phyloP scores from a whole-genome alignment of 768 basidiomycete genomes.

The Rhizopogon vinicolor region DNA sequence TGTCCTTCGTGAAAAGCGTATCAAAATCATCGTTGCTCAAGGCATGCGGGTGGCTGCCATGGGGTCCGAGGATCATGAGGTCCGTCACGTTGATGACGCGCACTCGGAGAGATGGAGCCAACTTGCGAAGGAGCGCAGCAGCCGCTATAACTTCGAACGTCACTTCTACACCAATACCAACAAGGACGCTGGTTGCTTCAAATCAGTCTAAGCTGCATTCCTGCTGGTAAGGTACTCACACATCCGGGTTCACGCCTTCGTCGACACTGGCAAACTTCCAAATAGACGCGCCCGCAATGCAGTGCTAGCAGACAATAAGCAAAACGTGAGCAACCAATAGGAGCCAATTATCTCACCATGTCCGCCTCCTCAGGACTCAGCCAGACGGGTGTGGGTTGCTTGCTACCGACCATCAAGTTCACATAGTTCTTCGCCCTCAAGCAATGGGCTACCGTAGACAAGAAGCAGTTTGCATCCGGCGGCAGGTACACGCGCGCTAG shows the following conservation, averaged over 20 bases:
- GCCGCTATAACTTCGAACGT: conserved; percentile 90
- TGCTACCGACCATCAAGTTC: conserved; percentile 87
- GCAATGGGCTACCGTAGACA: conserved; percentile 82
- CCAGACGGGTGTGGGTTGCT: conserved; percentile 80
- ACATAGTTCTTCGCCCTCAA: conserved; percentile 81
- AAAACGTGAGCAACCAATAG: not conserved
- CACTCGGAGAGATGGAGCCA: conserved; percentile 68
- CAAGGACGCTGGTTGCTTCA: conserved; percentile 52
- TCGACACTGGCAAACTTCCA: conserved; percentile 84
- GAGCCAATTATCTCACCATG: conserved; percentile 31
- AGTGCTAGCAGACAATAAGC: conserved; percentile 48
- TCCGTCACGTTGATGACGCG: conserved; percentile 90
- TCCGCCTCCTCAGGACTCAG: conserved; percentile 73
- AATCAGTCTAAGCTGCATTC: not conserved
- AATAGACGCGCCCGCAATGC: conserved; percentile 80
- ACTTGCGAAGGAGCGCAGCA: conserved; percentile 68
- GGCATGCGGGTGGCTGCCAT: conserved; percentile 75
- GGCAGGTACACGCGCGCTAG: conserved; percentile 79
- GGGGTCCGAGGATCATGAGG: conserved; percentile 71
- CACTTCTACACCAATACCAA: conserved; percentile 84
- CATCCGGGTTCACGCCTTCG: conserved; percentile 66
- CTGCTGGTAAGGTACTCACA: conserved; percentile 34
- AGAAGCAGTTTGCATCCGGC: conserved; percentile 86
- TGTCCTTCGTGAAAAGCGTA: conserved; percentile 67
- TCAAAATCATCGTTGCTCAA: conserved; percentile 58